phyloP scores from a whole-genome alignment of 208 protist genomes.

The Eutreptiella sp. region DNA sequence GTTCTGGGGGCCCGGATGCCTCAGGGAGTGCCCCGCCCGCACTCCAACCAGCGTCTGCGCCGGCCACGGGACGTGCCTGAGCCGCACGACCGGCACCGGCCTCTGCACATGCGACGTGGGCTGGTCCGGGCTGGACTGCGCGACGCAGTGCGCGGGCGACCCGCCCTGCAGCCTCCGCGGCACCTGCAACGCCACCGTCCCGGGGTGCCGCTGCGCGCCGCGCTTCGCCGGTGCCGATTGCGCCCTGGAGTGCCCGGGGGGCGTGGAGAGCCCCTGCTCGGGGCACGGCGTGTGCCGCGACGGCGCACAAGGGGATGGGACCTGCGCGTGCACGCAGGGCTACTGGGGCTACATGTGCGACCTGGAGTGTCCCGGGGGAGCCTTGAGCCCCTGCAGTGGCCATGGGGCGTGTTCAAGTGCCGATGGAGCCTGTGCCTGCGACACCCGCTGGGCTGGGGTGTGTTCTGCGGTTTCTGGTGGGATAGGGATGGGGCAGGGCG shows the following conservation, averaged over 20 bases:
- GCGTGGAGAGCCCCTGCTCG: not conserved
- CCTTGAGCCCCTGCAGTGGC: constrained; percentile 23
- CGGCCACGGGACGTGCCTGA: constrained; percentile 13
- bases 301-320: not conserved
- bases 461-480: too few relatives aligned
- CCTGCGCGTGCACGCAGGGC: not conserved
- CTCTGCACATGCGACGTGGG: constrained; percentile 13
- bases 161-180: constrained; percentile 21
- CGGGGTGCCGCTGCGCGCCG: not conserved
- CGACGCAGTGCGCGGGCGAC: not conserved
- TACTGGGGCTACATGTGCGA: constrained; percentile 21
- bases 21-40: not conserved
- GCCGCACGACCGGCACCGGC: constrained; percentile 5
- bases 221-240: not conserved
- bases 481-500: too few relatives aligned
- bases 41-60: not conserved
- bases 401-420: constrained; percentile 16
- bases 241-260: not conserved
- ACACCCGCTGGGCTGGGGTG: not conserved
- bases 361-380: too few relatives aligned
- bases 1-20: too few relatives aligned
- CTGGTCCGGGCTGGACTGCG: not conserved
- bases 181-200: constrained; percentile 14
- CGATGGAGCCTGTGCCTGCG: constrained; percentile 11
- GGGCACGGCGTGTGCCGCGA: constrained; percentile 1